phyloP scores from a whole-genome alignment of 768 basidiomycete genomes.

The Termitomyces sp. region DNA sequence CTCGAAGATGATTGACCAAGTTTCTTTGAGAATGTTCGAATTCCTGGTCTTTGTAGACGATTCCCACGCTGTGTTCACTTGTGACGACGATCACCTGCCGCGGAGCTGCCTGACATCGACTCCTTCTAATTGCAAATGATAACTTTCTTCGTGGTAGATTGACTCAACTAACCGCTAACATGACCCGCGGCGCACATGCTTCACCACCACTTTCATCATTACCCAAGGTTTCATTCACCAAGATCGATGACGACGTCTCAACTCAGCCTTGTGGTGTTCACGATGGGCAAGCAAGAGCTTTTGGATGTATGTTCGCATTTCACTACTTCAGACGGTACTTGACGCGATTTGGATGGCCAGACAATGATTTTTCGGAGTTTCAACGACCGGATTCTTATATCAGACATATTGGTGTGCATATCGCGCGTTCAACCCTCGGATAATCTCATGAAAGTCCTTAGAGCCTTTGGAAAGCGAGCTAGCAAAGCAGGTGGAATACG shows the following conservation, averaged over 20 bases:
- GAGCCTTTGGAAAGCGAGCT: conserved; percentile 93
- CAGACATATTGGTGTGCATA: conserved; percentile 72
- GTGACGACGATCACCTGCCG: conserved; percentile 1
- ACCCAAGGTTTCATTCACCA: conserved; percentile 64
- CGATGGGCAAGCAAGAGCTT: conserved; percentile 57
- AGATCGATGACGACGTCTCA: conserved; percentile 58
- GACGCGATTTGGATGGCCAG: conserved; percentile 17
- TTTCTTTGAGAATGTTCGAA: no score
- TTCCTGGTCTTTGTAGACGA: no score
- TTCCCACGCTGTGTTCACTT: conserved; percentile 2
- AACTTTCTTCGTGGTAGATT: not conserved
- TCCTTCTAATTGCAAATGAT: not conserved
- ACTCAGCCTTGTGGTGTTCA: conserved; percentile 58
- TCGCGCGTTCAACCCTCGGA: conserved; percentile 1
- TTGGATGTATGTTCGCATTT: conserved; percentile 58
- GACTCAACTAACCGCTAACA: not conserved
- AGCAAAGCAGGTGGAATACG: conserved; percentile 93
- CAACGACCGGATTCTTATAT: conserved; percentile 81
- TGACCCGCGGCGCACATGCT: conserved; percentile 14
- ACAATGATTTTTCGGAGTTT: conserved; percentile 66
- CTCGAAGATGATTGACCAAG: not conserved
- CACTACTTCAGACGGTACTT: not conserved
- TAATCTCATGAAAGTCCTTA: conserved; percentile 21
- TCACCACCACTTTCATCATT: conserved; percentile 25
- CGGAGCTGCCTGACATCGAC: not conserved